Conservation (phyloP, 768 basidiomycete genomes). For the Mycena rebaudengoi region DNA sequence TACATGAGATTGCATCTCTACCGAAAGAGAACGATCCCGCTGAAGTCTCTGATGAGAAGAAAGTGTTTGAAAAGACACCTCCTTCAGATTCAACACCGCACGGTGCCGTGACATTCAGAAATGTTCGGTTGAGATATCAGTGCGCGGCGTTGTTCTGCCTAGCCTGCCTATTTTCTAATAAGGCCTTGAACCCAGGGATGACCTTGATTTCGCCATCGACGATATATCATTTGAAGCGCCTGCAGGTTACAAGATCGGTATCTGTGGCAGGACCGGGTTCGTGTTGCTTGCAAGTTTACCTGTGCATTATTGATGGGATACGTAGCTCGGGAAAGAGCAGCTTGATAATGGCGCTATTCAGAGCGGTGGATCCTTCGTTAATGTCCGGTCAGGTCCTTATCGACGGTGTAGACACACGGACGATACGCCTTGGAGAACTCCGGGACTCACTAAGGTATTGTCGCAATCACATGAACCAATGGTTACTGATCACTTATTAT, state of each 20-base stretch:
- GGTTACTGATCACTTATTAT: neutral
- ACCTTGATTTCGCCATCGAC: no score
- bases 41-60: no score
- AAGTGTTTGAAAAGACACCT: no score
- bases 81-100: no score
- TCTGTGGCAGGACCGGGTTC: no score
- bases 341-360: conserved; percentile 18
- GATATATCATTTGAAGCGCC: no score
- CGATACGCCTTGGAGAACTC: neutral
- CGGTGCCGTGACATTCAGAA: conserved; percentile 11
- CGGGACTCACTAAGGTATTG: conserved; percentile 15
- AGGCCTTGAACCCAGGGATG: no score
- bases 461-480: neutral
- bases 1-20: conserved; percentile 21
- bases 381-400: conserved; percentile 4
- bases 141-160: neutral
- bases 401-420: conserved; percentile 13
- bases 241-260: no score
- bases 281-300: no score
- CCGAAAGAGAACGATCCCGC: conserved; percentile 15
- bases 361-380: conserved; percentile 13
- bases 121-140: conserved; percentile 19
- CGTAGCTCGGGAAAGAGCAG: conserved; percentile 15
- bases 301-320: no score
- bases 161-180: no score